Evolutionary conservation across 768 basidiomycete genomes (phyloP).

Genomic region (Imleria badia): DNA sequence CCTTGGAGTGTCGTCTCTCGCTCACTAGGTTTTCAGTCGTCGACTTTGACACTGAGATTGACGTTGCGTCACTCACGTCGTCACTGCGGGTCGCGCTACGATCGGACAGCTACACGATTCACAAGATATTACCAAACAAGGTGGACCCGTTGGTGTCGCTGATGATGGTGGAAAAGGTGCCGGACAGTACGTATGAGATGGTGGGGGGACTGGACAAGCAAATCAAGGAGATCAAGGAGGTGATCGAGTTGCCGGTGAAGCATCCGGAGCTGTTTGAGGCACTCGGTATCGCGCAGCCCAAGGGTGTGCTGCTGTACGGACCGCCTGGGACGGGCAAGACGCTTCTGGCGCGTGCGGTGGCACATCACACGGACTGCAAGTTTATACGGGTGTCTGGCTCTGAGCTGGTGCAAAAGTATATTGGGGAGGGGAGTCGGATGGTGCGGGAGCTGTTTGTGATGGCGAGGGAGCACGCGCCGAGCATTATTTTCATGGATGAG

Average conservation of each 20-base stretch:
- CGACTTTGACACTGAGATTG: constrained; percentile 87
- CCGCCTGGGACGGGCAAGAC: constrained; percentile 98
- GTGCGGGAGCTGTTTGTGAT: constrained; percentile 97
- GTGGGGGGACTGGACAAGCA: constrained; percentile 98
- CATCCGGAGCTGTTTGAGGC: constrained; percentile 97
- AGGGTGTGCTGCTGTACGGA: constrained; percentile 93
- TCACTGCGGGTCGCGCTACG: constrained; percentile 92
- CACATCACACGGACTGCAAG: constrained; percentile 96
- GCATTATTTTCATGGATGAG: constrained; percentile 99
- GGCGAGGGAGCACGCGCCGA: constrained; percentile 96
- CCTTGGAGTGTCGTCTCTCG: too few relatives aligned
- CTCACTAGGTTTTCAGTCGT: constrained; percentile 58
- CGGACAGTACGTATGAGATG: constrained; percentile 99
- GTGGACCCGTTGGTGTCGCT: constrained; percentile 97
- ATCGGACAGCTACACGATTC: constrained; percentile 94
- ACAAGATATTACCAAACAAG: constrained; percentile 96
- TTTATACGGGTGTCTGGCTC: constrained; percentile 95
- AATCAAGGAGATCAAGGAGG: constrained; percentile 98
- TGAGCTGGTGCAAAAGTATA: constrained; percentile 97
- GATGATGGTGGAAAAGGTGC: constrained; percentile 99
- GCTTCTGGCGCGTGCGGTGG: constrained; percentile 90
- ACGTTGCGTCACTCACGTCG: constrained; percentile 74
- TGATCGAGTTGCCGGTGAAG: constrained; percentile 96
- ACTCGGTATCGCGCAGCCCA: constrained; percentile 95
- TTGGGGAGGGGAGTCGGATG: constrained; percentile 96